A percentile compares a stretch with the other conserved stretches of the same genome.
phyloP scores from a whole-genome alignment of 139 green algal species.

The Trebouxia sp. region DNA sequence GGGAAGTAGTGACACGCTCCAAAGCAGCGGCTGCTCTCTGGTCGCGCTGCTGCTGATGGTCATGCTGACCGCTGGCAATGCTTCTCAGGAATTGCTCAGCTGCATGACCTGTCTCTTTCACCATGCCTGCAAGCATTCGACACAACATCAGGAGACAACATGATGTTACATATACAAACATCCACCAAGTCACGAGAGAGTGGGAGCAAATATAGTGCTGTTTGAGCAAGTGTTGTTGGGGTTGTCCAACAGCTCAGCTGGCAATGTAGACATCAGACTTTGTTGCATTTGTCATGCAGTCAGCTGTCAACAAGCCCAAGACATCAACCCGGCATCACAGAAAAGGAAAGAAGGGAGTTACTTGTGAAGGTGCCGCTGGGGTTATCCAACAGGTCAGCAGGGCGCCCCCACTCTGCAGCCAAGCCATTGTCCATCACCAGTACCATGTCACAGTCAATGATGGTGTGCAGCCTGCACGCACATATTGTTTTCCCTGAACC shows the following conservation, averaged over 20 bases:
- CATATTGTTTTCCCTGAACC: constrained; percentile 36
- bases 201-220: neutral
- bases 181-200: neutral
- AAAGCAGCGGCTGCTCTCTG: constrained; percentile 14
- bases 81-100: constrained; percentile 35
- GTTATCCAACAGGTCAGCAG: constrained; percentile 44
- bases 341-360: neutral
- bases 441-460: constrained; percentile 75
- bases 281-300: too few relatives aligned
- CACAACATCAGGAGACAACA: neutral
- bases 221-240: neutral
- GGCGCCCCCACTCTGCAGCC: constrained; percentile 49
- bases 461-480: constrained; percentile 62
- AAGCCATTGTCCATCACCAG: constrained; percentile 58
- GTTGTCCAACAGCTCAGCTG: neutral
- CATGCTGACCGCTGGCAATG: constrained; percentile 31
- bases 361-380: constrained; percentile 39
- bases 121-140: constrained; percentile 32
- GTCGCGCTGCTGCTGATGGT: neutral
- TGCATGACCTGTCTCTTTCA: constrained; percentile 41
- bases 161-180: neutral
- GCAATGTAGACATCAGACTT: neutral
- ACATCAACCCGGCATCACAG: neutral
- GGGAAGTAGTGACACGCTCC: constrained; percentile 24
- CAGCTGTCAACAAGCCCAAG: neutral